A percentile compares a stretch with the other conserved stretches of the same genome.
Conservation (phyloP, 805 yeast genomes). For the Kregervanrija pseudodelftensis region DNA sequence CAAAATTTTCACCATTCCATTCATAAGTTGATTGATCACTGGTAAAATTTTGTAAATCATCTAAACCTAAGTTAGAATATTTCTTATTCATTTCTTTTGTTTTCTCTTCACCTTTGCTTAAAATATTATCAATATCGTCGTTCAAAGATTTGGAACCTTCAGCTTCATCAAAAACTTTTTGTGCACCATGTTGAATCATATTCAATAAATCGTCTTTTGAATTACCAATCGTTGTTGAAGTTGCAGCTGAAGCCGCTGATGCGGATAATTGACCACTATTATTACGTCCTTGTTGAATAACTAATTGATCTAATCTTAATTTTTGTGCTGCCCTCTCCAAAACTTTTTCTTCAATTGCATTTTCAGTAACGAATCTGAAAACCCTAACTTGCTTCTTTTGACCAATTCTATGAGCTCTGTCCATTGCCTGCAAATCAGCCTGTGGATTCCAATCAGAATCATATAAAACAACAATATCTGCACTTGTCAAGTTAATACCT, state of each 20-base stretch:
- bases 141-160: constrained; percentile 27
- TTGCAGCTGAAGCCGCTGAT: too few species aligned
- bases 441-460: constrained; percentile 99
- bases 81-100: constrained; percentile 75
- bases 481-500: constrained; percentile 88
- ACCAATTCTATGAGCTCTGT: constrained; percentile 95
- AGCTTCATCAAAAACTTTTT: constrained; percentile 62
- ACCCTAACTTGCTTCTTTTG: constrained; percentile 94
- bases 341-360: constrained; percentile 94
- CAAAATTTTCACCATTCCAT: constrained; percentile 91
- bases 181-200: constrained; percentile 98
- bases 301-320: constrained; percentile 84
- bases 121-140: constrained; percentile 65
- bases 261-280: constrained; percentile 16
- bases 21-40: constrained; percentile 83
- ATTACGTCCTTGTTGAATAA: constrained; percentile 85
- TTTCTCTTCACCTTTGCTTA: constrained; percentile 73
- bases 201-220: constrained; percentile 79
- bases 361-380: constrained; percentile 86
- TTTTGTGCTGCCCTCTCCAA: constrained; percentile 95
- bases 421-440: constrained; percentile 97
- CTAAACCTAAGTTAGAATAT: constrained; percentile 80
- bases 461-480: constrained; percentile 80
- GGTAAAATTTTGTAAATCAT: constrained; percentile 87
- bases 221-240: constrained; percentile 37